These are phyloP conservation scores for Xylaria intraflava DNA, from an alignment of 495 filamentous ascomycete species.

Conservation along the genomic window DNA sequence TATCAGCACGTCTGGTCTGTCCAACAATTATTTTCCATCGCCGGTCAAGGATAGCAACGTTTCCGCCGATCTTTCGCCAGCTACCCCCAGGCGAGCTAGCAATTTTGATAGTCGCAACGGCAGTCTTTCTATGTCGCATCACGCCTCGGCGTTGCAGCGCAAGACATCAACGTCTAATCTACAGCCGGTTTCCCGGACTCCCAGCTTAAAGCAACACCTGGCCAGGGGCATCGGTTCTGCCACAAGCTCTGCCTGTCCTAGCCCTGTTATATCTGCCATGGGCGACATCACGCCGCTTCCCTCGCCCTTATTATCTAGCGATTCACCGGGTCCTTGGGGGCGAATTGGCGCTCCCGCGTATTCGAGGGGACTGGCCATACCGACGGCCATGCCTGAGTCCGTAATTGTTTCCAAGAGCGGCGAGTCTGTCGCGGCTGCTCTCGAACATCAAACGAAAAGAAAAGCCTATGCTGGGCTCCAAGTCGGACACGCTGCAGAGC, in stretches of 20 bases:
- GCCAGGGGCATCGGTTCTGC: constrained; percentile 35
- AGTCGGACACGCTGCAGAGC: constrained; percentile 18
- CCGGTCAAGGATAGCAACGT: constrained; percentile 19
- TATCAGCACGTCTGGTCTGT: constrained; percentile 6
- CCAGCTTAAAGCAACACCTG: constrained; percentile 39
- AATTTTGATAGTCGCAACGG: constrained; percentile 21
- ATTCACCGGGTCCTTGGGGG: constrained; percentile 70
- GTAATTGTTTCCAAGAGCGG: constrained; percentile 43
- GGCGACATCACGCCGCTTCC: constrained; percentile 88
- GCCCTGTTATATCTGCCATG: constrained; percentile 72
- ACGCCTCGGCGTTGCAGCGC: constrained; percentile 25
- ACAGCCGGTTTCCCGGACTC: constrained; percentile 39
- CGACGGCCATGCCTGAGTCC: constrained; percentile 38
- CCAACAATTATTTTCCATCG: constrained; percentile 15
- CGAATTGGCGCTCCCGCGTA: constrained; percentile 37
- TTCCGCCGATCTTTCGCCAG: constrained; percentile 30
- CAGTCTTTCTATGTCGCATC: constrained; percentile 22
- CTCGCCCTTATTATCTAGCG: constrained; percentile 68
- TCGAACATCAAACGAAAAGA: constrained; percentile 44
- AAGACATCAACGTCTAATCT: constrained; percentile 38
- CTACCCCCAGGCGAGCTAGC: constrained; percentile 18
- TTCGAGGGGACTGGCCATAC: constrained; percentile 29
- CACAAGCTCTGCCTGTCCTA: constrained; percentile 38
- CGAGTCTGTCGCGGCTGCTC: constrained; percentile 40
- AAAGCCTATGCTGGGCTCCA: constrained; percentile 46